Percentiles rank a stretch among this genome's conserved stretches.
These are phyloP conservation scores for Manihot esculenta DNA, from an alignment of 441 rosid species.

Conservation along the genomic window DNA sequence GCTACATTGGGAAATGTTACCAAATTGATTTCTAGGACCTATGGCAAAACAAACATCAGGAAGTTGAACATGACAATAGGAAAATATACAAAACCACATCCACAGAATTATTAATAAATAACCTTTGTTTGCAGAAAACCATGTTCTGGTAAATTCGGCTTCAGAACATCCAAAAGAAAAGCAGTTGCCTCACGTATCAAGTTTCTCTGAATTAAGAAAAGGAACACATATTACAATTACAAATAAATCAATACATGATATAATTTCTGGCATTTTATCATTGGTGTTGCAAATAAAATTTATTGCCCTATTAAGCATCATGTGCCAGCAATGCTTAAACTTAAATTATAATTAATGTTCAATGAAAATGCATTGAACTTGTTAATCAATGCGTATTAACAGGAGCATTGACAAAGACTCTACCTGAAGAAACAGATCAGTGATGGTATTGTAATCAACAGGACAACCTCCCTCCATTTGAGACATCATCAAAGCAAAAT, in stretches of 20 bases:
- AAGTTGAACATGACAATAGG: constrained; percentile 17
- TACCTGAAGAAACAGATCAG: constrained; percentile 99
- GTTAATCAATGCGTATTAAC: neutral
- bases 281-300: neutral
- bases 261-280: neutral
- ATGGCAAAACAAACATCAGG: constrained; percentile 23
- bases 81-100: too few species aligned
- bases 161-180: constrained; percentile 95
- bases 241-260: neutral
- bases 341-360: too few species aligned
- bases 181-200: constrained; percentile 99
- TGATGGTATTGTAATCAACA: constrained; percentile 93
- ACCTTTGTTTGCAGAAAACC: constrained; percentile 97
- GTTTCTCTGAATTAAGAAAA: constrained; percentile 64
- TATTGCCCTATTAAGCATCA: neutral
- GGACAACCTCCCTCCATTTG: constrained; percentile 99
- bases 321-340: neutral
- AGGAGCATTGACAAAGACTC: constrained; percentile 1
- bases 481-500: constrained; percentile 99
- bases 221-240: neutral
- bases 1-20: constrained; percentile 99
- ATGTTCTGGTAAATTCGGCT: constrained; percentile 97
- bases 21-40: constrained; percentile 98
- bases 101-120: constrained; percentile 13
- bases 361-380: neutral